Evolutionary conservation across 352 stramenopile species (phyloP).

Genomic region (Thraustotheca clavata): DNA sequence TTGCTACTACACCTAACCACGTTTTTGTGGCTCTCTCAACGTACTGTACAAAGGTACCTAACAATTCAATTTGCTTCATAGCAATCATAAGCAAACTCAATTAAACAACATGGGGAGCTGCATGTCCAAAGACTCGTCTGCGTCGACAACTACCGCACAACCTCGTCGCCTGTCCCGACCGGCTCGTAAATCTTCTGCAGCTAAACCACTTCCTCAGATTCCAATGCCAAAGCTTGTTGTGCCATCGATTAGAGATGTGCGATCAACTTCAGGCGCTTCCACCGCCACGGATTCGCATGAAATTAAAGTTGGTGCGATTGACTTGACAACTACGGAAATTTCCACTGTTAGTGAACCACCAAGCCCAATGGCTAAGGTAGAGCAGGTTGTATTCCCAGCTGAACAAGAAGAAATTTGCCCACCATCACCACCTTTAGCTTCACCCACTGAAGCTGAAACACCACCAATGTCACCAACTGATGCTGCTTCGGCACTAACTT

Average conservation of each 20-base stretch:
- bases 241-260: too few species aligned
- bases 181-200: too few species aligned
- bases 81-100: neutral
- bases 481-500: neutral
- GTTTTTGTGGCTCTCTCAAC: neutral
- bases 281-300: neutral
- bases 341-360: too few species aligned
- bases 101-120: neutral
- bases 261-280: neutral
- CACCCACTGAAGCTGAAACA: neutral
- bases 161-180: too few species aligned
- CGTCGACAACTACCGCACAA: neutral
- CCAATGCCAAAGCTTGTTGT: too few species aligned
- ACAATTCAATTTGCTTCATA: conserved; percentile 6
- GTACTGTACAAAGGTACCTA: neutral
- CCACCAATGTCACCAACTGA: neutral
- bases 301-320: neutral
- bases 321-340: too few species aligned
- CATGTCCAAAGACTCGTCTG: neutral
- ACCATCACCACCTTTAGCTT: neutral
- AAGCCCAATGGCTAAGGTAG: too few species aligned
- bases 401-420: neutral
- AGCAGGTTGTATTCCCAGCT: too few species aligned
- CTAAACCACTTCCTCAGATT: too few species aligned
- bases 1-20: neutral